Conservation (phyloP, 164 flowering plant species). For the Aristolochia contorta region DNA sequence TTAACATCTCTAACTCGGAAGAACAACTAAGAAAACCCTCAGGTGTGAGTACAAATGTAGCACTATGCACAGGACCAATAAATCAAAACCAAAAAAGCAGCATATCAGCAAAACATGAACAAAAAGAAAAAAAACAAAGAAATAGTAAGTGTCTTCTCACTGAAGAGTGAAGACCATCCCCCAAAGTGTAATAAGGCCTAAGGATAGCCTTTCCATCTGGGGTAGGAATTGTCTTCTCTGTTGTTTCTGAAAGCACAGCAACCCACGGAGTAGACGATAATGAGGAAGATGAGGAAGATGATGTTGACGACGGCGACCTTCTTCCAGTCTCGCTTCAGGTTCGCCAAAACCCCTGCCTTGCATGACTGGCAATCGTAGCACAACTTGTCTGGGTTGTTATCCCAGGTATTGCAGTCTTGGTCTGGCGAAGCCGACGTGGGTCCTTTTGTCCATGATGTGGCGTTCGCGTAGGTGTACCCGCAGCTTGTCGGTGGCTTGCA, state of each 20-base stretch:
- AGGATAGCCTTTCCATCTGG: slow-evolving; percentile 19
- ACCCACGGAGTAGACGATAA: slow-evolving; percentile 39
- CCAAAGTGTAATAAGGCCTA: not conserved
- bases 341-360: slow-evolving; percentile 48
- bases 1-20: no score
- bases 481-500: slow-evolving; percentile 54
- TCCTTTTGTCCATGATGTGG: slow-evolving; percentile 28
- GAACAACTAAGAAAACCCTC: no score
- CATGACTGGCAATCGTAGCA: slow-evolving; percentile 46
- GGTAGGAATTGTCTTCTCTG: slow-evolving; percentile 26
- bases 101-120: not conserved
- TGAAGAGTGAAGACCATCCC: not conserved
- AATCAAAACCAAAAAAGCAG: not conserved
- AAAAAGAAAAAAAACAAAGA: not conserved
- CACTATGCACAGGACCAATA: not conserved
- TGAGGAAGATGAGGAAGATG: slow-evolving; percentile 33
- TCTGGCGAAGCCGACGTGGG: not conserved
- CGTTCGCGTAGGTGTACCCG: slow-evolving; percentile 23
- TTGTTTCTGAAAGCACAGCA: slow-evolving; percentile 56
- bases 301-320: slow-evolving; percentile 39
- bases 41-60: no score
- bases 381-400: slow-evolving; percentile 17
- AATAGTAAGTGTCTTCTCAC: not conserved
- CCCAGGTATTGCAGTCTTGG: slow-evolving; percentile 33
- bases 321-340: slow-evolving; percentile 42